phyloP scores from a whole-genome alignment of 352 stramenopile species.

The Peronospora destructor region DNA sequence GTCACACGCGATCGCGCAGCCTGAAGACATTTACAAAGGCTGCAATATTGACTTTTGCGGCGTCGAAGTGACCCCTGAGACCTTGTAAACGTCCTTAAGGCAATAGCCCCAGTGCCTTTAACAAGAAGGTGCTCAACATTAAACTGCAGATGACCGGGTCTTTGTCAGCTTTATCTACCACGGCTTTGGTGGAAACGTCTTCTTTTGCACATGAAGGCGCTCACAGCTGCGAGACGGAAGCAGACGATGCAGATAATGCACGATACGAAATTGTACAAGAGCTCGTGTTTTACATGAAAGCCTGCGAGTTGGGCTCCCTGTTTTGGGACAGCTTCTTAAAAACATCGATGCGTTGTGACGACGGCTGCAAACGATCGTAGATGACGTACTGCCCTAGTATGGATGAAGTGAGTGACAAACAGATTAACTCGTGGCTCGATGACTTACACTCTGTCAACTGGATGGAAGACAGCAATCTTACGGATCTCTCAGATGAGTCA shows the following conservation, averaged over 20 bases:
- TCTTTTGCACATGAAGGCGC: conserved; percentile 67
- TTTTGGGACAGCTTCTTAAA: conserved; percentile 70
- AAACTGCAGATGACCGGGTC: conserved; percentile 77
- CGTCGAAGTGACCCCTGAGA: conserved; percentile 78
- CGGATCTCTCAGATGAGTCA: conserved; percentile 69
- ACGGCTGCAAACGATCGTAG: conserved; percentile 88
- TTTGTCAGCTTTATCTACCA: conserved; percentile 93
- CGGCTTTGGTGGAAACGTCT: conserved; percentile 74
- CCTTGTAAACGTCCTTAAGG: conserved; percentile 86
- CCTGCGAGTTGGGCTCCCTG: conserved; percentile 89
- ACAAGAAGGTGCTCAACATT: conserved; percentile 83
- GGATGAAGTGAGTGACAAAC: conserved; percentile 64
- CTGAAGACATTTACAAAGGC: conserved; percentile 83
- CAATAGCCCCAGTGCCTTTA: conserved; percentile 44
- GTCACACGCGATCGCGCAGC: conserved; percentile 18
- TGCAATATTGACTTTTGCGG: conserved; percentile 73
- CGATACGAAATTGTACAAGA: conserved; percentile 81
- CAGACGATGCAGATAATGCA: conserved; percentile 75
- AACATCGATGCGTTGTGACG: conserved; percentile 84
- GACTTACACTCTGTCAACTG: conserved; percentile 89
- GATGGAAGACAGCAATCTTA: conserved; percentile 88
- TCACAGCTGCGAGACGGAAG: conserved; percentile 66
- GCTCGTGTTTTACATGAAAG: conserved; percentile 89
- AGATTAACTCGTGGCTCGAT: conserved; percentile 76
- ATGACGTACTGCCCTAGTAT: conserved; percentile 82